Evolutionary conservation across 148 eudicot genomes (phyloP).

Genomic region (Camellia japonica): DNA sequence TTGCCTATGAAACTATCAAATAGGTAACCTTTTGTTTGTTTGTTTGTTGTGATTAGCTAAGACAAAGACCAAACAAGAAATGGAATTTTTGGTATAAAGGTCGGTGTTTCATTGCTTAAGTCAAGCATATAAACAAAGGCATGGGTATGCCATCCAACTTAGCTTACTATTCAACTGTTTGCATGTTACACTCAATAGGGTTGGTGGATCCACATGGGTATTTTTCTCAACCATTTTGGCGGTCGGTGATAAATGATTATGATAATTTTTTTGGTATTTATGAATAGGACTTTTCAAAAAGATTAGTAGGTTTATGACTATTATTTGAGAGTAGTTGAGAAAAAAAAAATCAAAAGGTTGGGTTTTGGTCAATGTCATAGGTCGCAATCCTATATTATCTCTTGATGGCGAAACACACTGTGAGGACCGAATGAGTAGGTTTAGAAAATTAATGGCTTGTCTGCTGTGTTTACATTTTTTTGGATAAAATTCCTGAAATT

Average conservation of each 20-base stretch:
- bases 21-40: too few species aligned
- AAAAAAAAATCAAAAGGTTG: neutral
- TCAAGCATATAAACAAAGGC: too few species aligned
- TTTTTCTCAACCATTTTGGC: neutral
- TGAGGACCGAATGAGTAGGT: neutral
- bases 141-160: neutral
- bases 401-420: neutral
- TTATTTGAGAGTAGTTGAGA: neutral
- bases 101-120: too few species aligned
- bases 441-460: neutral
- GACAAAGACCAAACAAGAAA: neutral
- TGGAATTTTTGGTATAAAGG: neutral
- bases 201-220: neutral
- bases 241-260: neutral
- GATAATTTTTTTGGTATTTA: neutral
- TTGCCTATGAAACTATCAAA: neutral
- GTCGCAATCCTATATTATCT: neutral
- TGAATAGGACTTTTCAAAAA: slow-evolving; percentile 4
- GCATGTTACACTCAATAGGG: neutral
- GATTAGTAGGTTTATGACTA: neutral
- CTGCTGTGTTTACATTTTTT: neutral
- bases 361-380: neutral
- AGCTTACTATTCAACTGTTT: neutral
- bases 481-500: too few species aligned
- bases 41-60: neutral